These are phyloP conservation scores for Domatiomyces globalis DNA, from an alignment of 2,329 filamentous ascomycete genomes.

Conservation along the genomic window DNA sequence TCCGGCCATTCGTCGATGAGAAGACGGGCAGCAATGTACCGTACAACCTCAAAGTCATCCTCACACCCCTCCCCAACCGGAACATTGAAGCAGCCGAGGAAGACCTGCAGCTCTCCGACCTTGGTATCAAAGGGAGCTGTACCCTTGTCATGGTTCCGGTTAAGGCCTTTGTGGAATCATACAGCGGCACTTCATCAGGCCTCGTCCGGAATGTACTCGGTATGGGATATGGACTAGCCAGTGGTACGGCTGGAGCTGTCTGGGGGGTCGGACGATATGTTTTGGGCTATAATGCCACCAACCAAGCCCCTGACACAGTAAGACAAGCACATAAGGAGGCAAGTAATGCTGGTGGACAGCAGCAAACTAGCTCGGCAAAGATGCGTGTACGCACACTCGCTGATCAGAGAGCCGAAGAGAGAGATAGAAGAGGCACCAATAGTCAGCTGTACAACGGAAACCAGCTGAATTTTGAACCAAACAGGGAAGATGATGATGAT, in stretches of 20 bases:
- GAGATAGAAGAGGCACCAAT: conserved; percentile 37
- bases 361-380: background rate
- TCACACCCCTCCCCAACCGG: conserved; percentile 62
- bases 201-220: conserved; percentile 26
- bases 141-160: conserved; percentile 72
- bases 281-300: conserved; percentile 27
- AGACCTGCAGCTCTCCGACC: conserved; percentile 47
- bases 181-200: conserved; percentile 27
- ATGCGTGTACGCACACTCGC: conserved; percentile 39
- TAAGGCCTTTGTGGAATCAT: conserved; percentile 45
- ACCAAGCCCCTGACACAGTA: conserved; percentile 8
- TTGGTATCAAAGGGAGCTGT: conserved; percentile 63
- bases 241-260: conserved; percentile 29
- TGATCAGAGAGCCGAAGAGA: conserved; percentile 36
- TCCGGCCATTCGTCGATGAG: conserved; percentile 65
- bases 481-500: conserved; percentile 41
- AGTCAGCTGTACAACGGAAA: conserved; percentile 80
- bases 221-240: conserved; percentile 31
- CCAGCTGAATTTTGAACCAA: conserved; percentile 59
- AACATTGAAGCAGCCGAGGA: conserved; percentile 65
- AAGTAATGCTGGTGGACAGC: background rate
- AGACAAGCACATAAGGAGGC: background rate
- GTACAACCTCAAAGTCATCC: conserved; percentile 72
- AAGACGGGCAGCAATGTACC: conserved; percentile 45
- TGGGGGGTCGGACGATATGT: conserved; percentile 31